A percentile compares a stretch with the other conserved stretches of the same genome.
These are phyloP conservation scores for Trypanosoma boissoni DNA, from an alignment of 208 protist species.

Conservation along the genomic window DNA sequence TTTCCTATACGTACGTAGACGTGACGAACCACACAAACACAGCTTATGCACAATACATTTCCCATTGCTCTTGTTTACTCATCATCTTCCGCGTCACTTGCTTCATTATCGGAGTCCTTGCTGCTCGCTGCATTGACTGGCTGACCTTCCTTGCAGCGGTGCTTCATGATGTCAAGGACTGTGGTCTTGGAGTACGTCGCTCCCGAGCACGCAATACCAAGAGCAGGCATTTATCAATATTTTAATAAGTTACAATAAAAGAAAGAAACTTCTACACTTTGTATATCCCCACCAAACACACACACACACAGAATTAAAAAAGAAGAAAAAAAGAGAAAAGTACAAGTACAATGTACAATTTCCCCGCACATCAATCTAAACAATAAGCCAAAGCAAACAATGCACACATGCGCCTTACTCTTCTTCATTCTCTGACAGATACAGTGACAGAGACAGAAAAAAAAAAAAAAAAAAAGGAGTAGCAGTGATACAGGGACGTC, in stretches of 20 bases:
- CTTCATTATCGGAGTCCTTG: slow-evolving; percentile 19
- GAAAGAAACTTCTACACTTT: slow-evolving; percentile 17
- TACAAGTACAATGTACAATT: slow-evolving; percentile 8
- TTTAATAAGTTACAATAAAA: slow-evolving; percentile 12
- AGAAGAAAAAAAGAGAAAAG: background rate
- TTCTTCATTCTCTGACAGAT: too few species aligned
- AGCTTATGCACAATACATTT: background rate
- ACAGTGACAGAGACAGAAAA: background rate
- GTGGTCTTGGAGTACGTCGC: slow-evolving; percentile 52
- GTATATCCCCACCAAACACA: too few species aligned
- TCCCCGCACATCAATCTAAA: background rate
- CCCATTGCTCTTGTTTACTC: background rate
- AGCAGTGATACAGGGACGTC: background rate
- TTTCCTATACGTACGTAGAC: too few species aligned
- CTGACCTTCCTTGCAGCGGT: slow-evolving; percentile 71
- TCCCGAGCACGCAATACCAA: slow-evolving; percentile 68
- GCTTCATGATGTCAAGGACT: slow-evolving; percentile 65
- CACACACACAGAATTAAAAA: too few species aligned
- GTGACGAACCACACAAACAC: background rate
- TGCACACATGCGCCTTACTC: too few species aligned
- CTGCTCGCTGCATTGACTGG: slow-evolving; percentile 35
- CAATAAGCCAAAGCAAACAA: too few species aligned
- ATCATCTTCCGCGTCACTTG: slow-evolving; percentile 3
- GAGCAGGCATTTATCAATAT: slow-evolving; percentile 48
- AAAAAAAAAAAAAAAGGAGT: slow-evolving; percentile 2